A percentile compares a stretch with the other conserved stretches of the same genome.
Evolutionary conservation across 2,329 filamentous ascomycete species (phyloP).

Genomic region (Botrytis hyacinthi): DNA sequence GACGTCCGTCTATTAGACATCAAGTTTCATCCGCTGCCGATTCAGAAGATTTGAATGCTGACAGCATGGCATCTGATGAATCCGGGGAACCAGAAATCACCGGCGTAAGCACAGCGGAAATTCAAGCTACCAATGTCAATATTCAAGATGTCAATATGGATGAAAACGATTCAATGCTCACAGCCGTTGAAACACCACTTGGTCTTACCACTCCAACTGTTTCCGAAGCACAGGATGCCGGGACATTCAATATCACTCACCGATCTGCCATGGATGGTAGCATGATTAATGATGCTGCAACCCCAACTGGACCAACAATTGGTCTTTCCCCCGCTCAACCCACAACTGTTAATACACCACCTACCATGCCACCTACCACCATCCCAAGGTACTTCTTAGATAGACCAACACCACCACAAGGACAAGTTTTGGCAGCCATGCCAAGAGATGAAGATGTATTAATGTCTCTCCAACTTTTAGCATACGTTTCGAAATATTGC

Average conservation of each 20-base stretch:
- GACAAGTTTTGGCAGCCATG: conserved; percentile 82
- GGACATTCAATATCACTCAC: conserved; percentile 93
- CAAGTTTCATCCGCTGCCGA: conserved; percentile 85
- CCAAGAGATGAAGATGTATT: conserved; percentile 95
- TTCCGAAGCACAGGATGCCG: conserved; percentile 79
- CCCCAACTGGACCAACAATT: conserved; percentile 65
- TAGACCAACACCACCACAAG: conserved; percentile 61
- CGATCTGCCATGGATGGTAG: conserved; percentile 81
- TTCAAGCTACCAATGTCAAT: conserved; percentile 75
- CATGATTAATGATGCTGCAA: conserved; percentile 68
- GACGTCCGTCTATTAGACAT: conserved; percentile 83
- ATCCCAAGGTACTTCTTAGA: conserved; percentile 80
- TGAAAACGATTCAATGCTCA: conserved; percentile 73
- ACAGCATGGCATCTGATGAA: conserved; percentile 78
- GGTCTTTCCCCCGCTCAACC: conserved; percentile 65
- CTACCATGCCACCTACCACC: conserved; percentile 70
- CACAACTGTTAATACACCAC: conserved; percentile 65
- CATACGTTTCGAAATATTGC: conserved; percentile 98
- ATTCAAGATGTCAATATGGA: conserved; percentile 81
- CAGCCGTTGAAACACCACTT: conserved; percentile 65
- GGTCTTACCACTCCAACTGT: conserved; percentile 74
- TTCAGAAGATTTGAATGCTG: conserved; percentile 79
- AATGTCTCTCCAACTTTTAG: conserved; percentile 94
- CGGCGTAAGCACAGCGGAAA: conserved; percentile 70
- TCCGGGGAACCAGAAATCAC: conserved; percentile 73